These are phyloP conservation scores for Cryptomeria japonica DNA, from an alignment of 75 land plant species.

Conservation along the genomic window DNA sequence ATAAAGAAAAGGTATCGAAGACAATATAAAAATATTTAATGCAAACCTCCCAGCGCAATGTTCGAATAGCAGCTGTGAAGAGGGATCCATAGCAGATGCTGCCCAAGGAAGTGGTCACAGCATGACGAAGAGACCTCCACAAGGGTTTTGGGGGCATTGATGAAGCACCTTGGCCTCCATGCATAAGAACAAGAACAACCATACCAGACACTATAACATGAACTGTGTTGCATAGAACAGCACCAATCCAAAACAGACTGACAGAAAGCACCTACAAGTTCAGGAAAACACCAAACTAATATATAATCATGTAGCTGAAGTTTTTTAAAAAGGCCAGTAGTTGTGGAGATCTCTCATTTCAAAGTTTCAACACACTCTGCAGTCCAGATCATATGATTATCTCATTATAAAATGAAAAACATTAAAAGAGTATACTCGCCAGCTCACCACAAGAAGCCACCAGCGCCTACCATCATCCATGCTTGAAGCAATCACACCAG, in stretches of 20 bases:
- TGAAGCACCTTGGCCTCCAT: constrained; percentile 53
- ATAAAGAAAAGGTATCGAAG: neutral
- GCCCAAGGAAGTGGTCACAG: constrained; percentile 84
- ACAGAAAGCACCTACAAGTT: constrained; percentile 68
- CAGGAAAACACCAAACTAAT: neutral
- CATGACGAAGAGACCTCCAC: constrained; percentile 54
- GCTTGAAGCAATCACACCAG: constrained; percentile 81
- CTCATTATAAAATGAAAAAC: neutral
- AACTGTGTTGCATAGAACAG: constrained; percentile 84
- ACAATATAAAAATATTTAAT: neutral
- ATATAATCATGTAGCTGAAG: constrained; percentile 14
- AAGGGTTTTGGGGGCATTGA: constrained; percentile 74
- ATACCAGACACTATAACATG: constrained; percentile 91
- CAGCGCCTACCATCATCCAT: constrained; percentile 68
- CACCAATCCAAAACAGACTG: constrained; percentile 96
- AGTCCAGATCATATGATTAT: neutral
- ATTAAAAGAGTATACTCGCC: constrained; percentile 53
- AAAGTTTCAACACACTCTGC: neutral
- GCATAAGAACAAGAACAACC: constrained; percentile 76
- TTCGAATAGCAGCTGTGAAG: constrained; percentile 86
- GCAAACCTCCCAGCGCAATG: constrained; percentile 87
- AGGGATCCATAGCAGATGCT: constrained; percentile 97
- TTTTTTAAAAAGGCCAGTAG: neutral
- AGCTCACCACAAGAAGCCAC: constrained; percentile 94
- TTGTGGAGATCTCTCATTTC: neutral